Evolutionary conservation across 1,139 yeast genomes (phyloP).

Genomic region (Kurtzmaniella quercitrusa): DNA sequence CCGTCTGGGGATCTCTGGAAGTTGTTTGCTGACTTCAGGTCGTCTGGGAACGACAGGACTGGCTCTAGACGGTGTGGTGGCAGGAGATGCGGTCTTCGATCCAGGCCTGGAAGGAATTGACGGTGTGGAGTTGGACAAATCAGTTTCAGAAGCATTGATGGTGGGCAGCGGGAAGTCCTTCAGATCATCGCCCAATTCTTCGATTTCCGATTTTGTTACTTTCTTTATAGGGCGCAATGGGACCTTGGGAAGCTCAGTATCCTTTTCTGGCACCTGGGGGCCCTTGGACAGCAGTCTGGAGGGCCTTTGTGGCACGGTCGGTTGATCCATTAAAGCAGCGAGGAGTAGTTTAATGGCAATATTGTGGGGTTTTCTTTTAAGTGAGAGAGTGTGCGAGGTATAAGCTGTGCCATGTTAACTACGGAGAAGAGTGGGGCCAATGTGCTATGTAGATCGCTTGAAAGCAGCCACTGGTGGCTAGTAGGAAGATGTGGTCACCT

Average conservation of each 20-base stretch:
- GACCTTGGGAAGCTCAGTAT: neutral
- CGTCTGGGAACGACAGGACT: neutral
- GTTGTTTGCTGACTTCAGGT: neutral
- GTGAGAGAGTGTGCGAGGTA: neutral
- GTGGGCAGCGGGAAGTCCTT: neutral
- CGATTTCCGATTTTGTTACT: neutral
- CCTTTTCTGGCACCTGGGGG: neutral
- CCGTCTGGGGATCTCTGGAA: slow-evolving; percentile 5
- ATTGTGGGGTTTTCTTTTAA: neutral
- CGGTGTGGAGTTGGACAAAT: slow-evolving; percentile 8
- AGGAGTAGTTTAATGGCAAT: too few species aligned
- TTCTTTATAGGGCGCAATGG: slow-evolving; percentile 1
- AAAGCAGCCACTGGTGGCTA: too few species aligned
- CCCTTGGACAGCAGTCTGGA: neutral
- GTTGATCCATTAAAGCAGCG: slow-evolving; percentile 1
- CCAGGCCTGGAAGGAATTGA: slow-evolving; percentile 17
- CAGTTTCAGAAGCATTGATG: neutral
- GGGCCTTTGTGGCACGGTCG: slow-evolving; percentile 1
- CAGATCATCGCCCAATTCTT: slow-evolving; percentile 1
- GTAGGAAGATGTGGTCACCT: too few species aligned
- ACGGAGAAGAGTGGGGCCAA: neutral
- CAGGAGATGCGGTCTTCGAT: neutral
- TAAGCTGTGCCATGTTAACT: too few species aligned
- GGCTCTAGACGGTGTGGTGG: neutral
- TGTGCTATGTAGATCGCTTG: too few species aligned